Evolutionary conservation across 2,329 filamentous ascomycete genomes (phyloP), one percentile per base, ranked within the genome.

Genomic region (Cordyceps farinosa): DNA sequence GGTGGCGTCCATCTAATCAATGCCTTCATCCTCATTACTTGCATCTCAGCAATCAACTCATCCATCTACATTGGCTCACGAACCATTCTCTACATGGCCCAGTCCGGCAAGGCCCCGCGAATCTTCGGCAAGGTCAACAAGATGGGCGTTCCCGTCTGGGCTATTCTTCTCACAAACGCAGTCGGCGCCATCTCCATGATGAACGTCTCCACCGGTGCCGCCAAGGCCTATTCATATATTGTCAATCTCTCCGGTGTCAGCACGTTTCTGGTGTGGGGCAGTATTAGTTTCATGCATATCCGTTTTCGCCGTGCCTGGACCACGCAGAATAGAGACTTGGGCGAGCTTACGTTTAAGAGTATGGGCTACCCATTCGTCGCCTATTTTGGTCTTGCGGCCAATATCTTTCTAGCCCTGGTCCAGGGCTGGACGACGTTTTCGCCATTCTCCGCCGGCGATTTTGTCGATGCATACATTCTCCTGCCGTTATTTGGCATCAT

Each of bases 11-110:
- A 93, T 70, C 82, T 93, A 1, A 89, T 93, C 77, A 93, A 93
- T 67, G 88, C 87, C 45, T 88, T 91, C 70, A 90, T 91, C 69
- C 82, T 93, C 57, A 78, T 91, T 9, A 90, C 90, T 13, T 90
- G 90, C 62, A 78, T 91, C 44, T 87, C 83, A 0, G 88, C 89
- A 22, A 84, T 89, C 68, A 93, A 93, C 75, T 87, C 85, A 59
- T 90, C 87, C 9, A 89, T 93, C 65, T 93, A 92, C 73, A 90
- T 93, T 67, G 87, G 86, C 51, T 90, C 88, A 3, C 84, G 90
- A 29, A 92, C 90, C 0, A 76, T 94, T 1, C 77, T 92, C 0
- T 92, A 87, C 77, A 90, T 93, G 86, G 89, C 89, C 0, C 87
- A 90, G 69, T 86, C 87, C 51, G 80, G 84, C 53, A 91, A 90